Percentiles rank a stretch among this genome's conserved stretches.
phyloP scores from a whole-genome alignment of 2,329 filamentous ascomycete species.

The Phyllosticta ampelicida region DNA sequence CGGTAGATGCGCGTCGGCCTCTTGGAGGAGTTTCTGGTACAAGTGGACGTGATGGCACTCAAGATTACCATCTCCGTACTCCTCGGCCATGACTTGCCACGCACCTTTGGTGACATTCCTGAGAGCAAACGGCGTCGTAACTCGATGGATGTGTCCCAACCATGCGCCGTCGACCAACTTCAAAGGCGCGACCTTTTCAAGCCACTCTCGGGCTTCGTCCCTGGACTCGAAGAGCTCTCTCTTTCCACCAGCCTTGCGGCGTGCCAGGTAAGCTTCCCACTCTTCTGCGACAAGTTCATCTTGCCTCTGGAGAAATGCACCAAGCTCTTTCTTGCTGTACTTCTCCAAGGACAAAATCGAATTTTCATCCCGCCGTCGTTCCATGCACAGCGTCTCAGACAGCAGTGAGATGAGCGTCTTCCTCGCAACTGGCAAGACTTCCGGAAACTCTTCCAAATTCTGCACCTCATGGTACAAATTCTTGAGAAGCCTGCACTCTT shows the following conservation, averaged over 20 bases:
- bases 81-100: conserved; percentile 41
- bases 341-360: conserved; percentile 23
- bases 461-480: conserved; percentile 32
- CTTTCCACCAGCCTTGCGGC: conserved; percentile 23
- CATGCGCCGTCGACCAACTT: conserved; percentile 42
- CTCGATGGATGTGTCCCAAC: conserved; percentile 37
- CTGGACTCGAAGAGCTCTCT: conserved; percentile 28
- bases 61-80: conserved; percentile 40
- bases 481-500: conserved; percentile 13
- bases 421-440: conserved; percentile 25
- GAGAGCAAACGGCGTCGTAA: conserved; percentile 33
- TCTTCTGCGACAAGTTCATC: conserved; percentile 20
- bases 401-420: conserved; percentile 26
- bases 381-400: conserved; percentile 20
- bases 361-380: conserved; percentile 13
- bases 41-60: conserved; percentile 36
- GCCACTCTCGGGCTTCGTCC: conserved; percentile 30
- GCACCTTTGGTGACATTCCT: conserved; percentile 31
- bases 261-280: conserved; percentile 27
- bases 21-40: conserved; percentile 24
- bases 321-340: conserved; percentile 19
- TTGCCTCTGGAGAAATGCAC: conserved; percentile 22
- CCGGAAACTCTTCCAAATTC: conserved; percentile 29
- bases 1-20: conserved; percentile 23
- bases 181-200: conserved; percentile 32